These are phyloP conservation scores for Trichoderma reesei DNA, from an alignment of 495 filamentous ascomycete species.

Conservation along the genomic window DNA sequence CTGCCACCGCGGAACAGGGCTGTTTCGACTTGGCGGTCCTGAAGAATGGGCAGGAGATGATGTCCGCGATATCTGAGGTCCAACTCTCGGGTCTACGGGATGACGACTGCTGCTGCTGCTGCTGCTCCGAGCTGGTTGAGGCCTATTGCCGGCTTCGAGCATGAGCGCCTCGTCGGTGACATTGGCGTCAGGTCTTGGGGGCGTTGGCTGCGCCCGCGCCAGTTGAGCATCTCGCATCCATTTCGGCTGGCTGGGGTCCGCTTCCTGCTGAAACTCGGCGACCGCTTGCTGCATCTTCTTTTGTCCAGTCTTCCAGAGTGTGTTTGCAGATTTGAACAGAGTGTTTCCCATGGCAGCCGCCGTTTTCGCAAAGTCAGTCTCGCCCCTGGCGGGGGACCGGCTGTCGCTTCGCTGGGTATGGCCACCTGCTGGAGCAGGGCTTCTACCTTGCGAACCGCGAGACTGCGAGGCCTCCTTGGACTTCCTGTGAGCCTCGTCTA, in stretches of 20 bases:
- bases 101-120: background rate
- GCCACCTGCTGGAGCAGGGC: background rate
- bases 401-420: slow-evolving; percentile 33
- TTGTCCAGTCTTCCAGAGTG: slow-evolving; percentile 84
- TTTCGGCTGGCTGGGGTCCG: slow-evolving; percentile 76
- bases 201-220: slow-evolving; percentile 17
- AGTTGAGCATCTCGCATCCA: slow-evolving; percentile 76
- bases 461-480: slow-evolving; percentile 45
- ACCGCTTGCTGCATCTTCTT: slow-evolving; percentile 95
- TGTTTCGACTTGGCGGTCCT: slow-evolving; percentile 15
- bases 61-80: slow-evolving; percentile 22
- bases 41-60: slow-evolving; percentile 37
- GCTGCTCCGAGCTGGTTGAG: slow-evolving; percentile 11
- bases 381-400: slow-evolving; percentile 49
- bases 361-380: slow-evolving; percentile 68
- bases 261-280: slow-evolving; percentile 69
- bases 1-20: slow-evolving; percentile 35
- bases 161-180: slow-evolving; percentile 86
- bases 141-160: slow-evolving; percentile 59
- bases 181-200: slow-evolving; percentile 6
- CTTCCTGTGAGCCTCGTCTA: slow-evolving; percentile 79
- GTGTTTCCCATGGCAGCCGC: slow-evolving; percentile 76
- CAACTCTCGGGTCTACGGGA: background rate
- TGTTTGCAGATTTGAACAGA: slow-evolving; percentile 86
- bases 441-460: slow-evolving; percentile 25